Percentiles rank a stretch among this genome's conserved stretches.
Evolutionary conservation across 306 rosid species (phyloP).

Genomic region (Vigna nakashimae): DNA sequence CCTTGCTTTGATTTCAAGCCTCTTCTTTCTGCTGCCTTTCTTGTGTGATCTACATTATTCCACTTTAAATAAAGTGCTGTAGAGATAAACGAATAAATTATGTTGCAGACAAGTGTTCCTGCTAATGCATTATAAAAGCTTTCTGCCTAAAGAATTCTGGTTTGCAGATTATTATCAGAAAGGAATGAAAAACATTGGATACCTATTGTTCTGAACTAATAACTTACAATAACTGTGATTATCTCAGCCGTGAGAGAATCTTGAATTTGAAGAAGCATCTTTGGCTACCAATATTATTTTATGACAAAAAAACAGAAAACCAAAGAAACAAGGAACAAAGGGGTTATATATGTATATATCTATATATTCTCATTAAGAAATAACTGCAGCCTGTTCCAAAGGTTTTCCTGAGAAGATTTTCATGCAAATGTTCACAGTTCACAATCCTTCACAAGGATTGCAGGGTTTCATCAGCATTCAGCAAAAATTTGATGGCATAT

Average conservation of each 20-base stretch:
- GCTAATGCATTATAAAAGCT: slow-evolving; percentile 18
- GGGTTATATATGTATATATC: background rate
- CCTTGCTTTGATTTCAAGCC: slow-evolving; percentile 27
- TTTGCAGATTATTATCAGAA: slow-evolving; percentile 5
- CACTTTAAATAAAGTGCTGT: background rate
- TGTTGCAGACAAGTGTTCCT: background rate
- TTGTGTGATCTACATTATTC: slow-evolving; percentile 24
- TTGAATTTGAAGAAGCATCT: slow-evolving; percentile 36
- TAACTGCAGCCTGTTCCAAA: slow-evolving; percentile 4
- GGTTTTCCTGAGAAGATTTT: slow-evolving; percentile 28
- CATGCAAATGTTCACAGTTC: slow-evolving; percentile 26
- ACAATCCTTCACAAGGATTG: slow-evolving; percentile 28
- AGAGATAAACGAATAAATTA: background rate
- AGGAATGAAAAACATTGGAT: slow-evolving; percentile 22
- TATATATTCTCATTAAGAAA: background rate
- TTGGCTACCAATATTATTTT: slow-evolving; percentile 23
- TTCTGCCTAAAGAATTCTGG: slow-evolving; percentile 15
- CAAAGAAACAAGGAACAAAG: slow-evolving; percentile 17
- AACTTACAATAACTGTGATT: slow-evolving; percentile 24
- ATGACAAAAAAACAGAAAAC: slow-evolving; percentile 34
- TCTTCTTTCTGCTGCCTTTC: slow-evolving; percentile 29
- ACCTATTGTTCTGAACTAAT: slow-evolving; percentile 2
- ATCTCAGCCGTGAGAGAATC: slow-evolving; percentile 24
- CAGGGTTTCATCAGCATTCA: slow-evolving; percentile 30
- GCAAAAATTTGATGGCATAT: slow-evolving; percentile 9